Base-by-base conservation (phyloP, 176 grass and related monocot species). In the Triticum turgidum region DNA sequence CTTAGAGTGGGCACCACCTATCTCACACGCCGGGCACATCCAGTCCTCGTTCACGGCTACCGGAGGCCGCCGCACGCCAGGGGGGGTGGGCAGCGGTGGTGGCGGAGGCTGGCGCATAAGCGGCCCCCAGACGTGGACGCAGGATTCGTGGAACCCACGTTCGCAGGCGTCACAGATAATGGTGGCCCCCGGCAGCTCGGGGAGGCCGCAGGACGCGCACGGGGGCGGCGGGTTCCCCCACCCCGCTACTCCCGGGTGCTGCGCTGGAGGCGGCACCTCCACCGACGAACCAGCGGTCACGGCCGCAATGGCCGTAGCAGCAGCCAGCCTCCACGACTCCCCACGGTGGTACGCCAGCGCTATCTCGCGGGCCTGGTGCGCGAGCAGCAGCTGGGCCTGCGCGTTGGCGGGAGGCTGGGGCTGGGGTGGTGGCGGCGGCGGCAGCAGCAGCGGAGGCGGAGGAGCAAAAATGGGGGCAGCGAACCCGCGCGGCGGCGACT, bases 101-200 rank as follows among this genome's bases (percentile, higher is more conserved):
- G 88, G 78, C 66, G 69, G 80, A 6, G 90, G 82, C 13, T 17
- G 76, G 58, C 69, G 69, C 80, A 69, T 27, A 51, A 85, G 85
- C 8, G 87, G 85, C 77, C 84, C 84, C 90, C 88, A 88, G 18
- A 88, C 88, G 64, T 86, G 83, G 79, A 91, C 86, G 71, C 97
- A 99, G 11, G 18, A 27, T 4, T 94, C 70, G 11, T 99, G 97
- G 85, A 99, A 99, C 41, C 97, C 97, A n/a, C 92, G 79, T 52
- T 96, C 94, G 61, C 97, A 99, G 11, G 92, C 90, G 87, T 99
- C 97, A 79, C 97, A 96, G 10, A 99, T 83, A 20, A 99, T 78
- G 21, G 97, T 96, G 0, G 64, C 47, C 8, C 85, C 90, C 0
- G 51, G 88, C 7, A 79, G 5, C 90, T 99, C 94, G 44, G 87